A percentile compares a stretch with the other conserved stretches of the same genome.
phyloP scores from a whole-genome alignment of 2,329 filamentous ascomycete species.

The Graphilbum sp. region DNA sequence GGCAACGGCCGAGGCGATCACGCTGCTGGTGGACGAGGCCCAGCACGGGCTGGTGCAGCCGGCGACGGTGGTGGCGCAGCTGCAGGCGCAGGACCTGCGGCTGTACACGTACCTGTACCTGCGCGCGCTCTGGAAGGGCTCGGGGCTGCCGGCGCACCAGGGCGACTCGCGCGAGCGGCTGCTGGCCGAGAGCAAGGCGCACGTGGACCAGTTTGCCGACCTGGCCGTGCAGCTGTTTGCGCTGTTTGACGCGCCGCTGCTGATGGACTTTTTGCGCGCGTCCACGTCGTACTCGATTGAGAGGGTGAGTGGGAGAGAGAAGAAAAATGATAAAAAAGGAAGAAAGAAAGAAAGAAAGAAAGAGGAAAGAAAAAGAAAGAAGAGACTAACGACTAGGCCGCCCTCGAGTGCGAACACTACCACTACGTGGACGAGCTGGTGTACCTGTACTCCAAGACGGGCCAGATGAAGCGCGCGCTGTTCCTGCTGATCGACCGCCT shows the following conservation, averaged over 20 bases:
- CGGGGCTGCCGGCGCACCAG: slow-evolving; percentile 39
- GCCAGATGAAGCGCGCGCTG: slow-evolving; percentile 79
- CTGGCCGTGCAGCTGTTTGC: slow-evolving; percentile 76
- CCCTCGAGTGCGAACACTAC: slow-evolving; percentile 60
- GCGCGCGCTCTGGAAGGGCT: slow-evolving; percentile 66
- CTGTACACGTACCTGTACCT: slow-evolving; percentile 89
- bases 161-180: slow-evolving; percentile 39
- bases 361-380: too few species aligned
- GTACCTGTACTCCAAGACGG: slow-evolving; percentile 86
- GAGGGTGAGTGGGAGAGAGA: too few species aligned
- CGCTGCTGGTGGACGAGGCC: slow-evolving; percentile 77
- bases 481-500: slow-evolving; percentile 91
- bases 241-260: slow-evolving; percentile 57
- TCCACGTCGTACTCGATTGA: slow-evolving; percentile 85
- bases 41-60: slow-evolving; percentile 74
- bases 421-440: slow-evolving; percentile 88
- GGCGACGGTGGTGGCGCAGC: slow-evolving; percentile 59
- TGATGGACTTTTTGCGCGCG: slow-evolving; percentile 76
- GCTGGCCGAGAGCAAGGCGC: slow-evolving; percentile 40
- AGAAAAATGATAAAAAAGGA: too few species aligned
- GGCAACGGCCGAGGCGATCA: slow-evolving; percentile 67
- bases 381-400: too few species aligned
- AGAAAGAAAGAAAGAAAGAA: too few species aligned
- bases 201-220: slow-evolving; percentile 80
- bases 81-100: slow-evolving; percentile 48